Evolutionary conservation across 1,139 yeast genomes (phyloP).

Genomic region (Debaryomycetaceae sp.): DNA sequence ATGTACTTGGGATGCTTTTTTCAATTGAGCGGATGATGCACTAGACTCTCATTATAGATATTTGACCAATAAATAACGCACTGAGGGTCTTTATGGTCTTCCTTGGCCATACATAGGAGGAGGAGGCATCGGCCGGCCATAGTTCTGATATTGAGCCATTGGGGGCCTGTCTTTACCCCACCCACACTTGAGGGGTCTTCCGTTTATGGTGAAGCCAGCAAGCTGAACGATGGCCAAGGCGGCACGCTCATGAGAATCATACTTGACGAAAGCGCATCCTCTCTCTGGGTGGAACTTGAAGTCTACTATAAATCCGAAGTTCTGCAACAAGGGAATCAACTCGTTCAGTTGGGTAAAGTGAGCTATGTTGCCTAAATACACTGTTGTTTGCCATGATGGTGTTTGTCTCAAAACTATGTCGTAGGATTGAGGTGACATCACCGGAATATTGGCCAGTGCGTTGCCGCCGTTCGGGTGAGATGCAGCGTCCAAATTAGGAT

Average conservation of each 20-base stretch:
- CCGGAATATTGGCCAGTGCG: constrained; percentile 17
- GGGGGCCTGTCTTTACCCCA: constrained; percentile 76
- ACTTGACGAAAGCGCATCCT: constrained; percentile 83
- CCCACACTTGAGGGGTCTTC: constrained; percentile 78
- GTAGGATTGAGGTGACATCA: constrained; percentile 54
- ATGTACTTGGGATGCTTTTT: background rate
- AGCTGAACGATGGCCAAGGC: constrained; percentile 83
- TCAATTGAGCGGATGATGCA: background rate
- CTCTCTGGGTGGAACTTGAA: constrained; percentile 78
- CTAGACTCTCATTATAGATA: background rate
- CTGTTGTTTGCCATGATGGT: constrained; percentile 85
- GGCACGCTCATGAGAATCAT: constrained; percentile 83
- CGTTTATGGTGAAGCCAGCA: constrained; percentile 71
- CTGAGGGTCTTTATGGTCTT: constrained; percentile 6
- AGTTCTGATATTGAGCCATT: constrained; percentile 33
- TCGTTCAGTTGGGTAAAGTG: constrained; percentile 73
- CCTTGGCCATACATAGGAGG: constrained; percentile 25
- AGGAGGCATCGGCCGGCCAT: constrained; percentile 24
- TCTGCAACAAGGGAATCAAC: constrained; percentile 70
- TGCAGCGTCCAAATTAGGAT: constrained; percentile 3
- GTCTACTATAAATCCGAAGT: constrained; percentile 79
- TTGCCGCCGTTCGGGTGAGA: constrained; percentile 5
- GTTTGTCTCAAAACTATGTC: constrained; percentile 73
- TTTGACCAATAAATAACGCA: background rate
- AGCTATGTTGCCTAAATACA: constrained; percentile 81